Base-by-base conservation (phyloP, 345 rosid genomes). In the Rubroshorea leprosula region DNA sequence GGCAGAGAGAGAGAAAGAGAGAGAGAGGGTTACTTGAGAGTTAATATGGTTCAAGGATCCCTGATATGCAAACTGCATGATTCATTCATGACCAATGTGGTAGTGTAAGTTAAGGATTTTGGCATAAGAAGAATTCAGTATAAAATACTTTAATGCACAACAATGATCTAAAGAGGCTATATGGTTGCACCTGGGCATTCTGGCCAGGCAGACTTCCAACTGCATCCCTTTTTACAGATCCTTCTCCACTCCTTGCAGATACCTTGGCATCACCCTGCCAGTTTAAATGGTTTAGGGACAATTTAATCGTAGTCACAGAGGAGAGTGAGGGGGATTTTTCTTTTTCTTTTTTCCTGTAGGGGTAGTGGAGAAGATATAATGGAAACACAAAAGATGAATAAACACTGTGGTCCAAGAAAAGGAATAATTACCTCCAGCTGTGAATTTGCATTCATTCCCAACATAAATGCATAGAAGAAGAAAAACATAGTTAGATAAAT, bases 201-300 rank as follows among this genome's bases (percentile, higher is more conserved):
- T 76, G 85, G 58, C 62, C 80, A 51, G 83, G 59, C 51, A 77
- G 64, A 64, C 65, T 75, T 21, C 80, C 83, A 50, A 58, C 68
- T 14, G 74, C 58, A 58, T 86, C 94, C 56, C 90, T 81, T 55
- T 63, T 76, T 49, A 68, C 74, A 63, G 77, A 70, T 46, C 82
- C 80, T 38, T 86, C 89, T 54, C 86, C 89, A 57, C 72, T 76
- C 70, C 87, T 77, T 27, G 75, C 82, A 25, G 89, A 77, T 66
- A 89, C 94, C 63, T 79, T 86, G 49, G 78, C 66, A 66, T 86
- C 94, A 15, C 94, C 94, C 89, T 86, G 70, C 45, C 61, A 64
- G 38, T 44, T 52, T 61, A 55, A 51, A 64, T 58, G 20, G 41
- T 57, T 53, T 35, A 55, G 54, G n/a, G 19, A 43, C 62, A 0